phyloP scores from a whole-genome alignment of 495 filamentous ascomycete species.

The Penicillium manginii region DNA sequence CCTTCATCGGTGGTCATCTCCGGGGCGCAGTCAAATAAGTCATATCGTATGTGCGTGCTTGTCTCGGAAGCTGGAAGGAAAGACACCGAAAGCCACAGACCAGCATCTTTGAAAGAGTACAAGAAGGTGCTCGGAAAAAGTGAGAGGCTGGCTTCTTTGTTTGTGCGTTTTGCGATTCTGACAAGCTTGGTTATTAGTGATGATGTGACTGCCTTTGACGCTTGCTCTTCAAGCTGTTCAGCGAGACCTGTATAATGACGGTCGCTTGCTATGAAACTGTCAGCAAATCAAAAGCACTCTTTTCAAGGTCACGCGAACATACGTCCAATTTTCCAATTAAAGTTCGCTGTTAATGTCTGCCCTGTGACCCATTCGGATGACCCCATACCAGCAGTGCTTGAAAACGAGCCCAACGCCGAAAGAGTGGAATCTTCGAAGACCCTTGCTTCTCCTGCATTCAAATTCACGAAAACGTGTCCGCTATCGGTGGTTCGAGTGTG shows the following conservation, averaged over 20 bases:
- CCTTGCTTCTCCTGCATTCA: conserved; percentile 33
- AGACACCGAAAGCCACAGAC: conserved; percentile 18
- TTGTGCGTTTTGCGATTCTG: conserved; percentile 1
- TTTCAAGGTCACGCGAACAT: conserved; percentile 3
- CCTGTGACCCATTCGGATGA: conserved; percentile 37
- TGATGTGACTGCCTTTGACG: conserved; percentile 2
- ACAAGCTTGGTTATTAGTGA: conserved; percentile 14
- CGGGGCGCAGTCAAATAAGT: conserved; percentile 16
- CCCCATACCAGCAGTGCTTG: conserved; percentile 9
- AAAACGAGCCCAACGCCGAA: conserved; percentile 18
- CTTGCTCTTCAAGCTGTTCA: conserved; percentile 8
- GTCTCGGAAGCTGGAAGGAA: conserved; percentile 25
- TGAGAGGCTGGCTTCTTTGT: conserved; percentile 6
- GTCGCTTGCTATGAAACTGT: conserved; percentile 6
- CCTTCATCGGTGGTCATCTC: not conserved
- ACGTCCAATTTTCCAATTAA: conserved; percentile 53
- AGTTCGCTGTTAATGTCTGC: conserved; percentile 38
- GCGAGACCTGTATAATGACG: conserved; percentile 3
- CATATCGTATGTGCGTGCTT: conserved; percentile 27
- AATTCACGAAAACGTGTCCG: conserved; percentile 49
- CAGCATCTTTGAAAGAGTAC: conserved; percentile 20
- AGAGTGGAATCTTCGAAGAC: conserved; percentile 13
- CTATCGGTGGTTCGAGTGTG: conserved; percentile 30
- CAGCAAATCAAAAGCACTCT: not conserved
- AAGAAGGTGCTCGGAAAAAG: conserved; percentile 23